phyloP scores from a whole-genome alignment of 169 alveolate genomes.

The Cryptosporidium muris region DNA sequence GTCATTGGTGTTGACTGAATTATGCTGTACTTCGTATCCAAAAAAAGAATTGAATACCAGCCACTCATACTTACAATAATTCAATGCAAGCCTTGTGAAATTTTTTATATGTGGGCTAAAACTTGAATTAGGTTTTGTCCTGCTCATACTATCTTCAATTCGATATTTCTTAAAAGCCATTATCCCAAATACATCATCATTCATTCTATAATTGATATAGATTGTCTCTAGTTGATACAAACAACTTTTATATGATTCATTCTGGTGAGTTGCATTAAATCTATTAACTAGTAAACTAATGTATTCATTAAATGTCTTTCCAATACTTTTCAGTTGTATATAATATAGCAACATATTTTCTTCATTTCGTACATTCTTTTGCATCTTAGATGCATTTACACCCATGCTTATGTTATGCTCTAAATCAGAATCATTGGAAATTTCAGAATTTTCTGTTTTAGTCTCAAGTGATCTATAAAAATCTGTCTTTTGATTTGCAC shows the following conservation, averaged over 20 bases:
- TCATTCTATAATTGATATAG: constrained; percentile 42
- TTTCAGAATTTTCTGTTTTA: too few relatives aligned
- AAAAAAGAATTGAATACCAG: constrained; percentile 44
- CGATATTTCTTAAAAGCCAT: constrained; percentile 13
- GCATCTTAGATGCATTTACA: neutral
- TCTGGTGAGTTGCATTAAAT: constrained; percentile 22
- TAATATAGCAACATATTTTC: constrained; percentile 30
- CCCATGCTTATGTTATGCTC: neutral
- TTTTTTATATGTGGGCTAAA: constrained; percentile 14
- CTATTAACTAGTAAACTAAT: constrained; percentile 26
- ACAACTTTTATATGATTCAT: constrained; percentile 39
- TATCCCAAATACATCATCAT: constrained; percentile 33
- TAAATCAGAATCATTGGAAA: constrained; percentile 1
- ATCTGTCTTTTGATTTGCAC: neutral
- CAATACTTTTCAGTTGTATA: constrained; percentile 43
- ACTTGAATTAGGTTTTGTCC: constrained; percentile 6
- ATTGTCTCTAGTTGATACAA: constrained; percentile 21
- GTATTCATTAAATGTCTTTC: constrained; percentile 21
- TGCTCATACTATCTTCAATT: neutral
- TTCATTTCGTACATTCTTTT: constrained; percentile 14
- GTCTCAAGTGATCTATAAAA: neutral
- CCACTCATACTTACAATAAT: constrained; percentile 63
- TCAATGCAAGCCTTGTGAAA: constrained; percentile 34
- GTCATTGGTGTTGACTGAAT: neutral
- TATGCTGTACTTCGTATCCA: neutral